Base-by-base conservation (phyloP, 306 rosid species). In the Vigna hirtella region DNA sequence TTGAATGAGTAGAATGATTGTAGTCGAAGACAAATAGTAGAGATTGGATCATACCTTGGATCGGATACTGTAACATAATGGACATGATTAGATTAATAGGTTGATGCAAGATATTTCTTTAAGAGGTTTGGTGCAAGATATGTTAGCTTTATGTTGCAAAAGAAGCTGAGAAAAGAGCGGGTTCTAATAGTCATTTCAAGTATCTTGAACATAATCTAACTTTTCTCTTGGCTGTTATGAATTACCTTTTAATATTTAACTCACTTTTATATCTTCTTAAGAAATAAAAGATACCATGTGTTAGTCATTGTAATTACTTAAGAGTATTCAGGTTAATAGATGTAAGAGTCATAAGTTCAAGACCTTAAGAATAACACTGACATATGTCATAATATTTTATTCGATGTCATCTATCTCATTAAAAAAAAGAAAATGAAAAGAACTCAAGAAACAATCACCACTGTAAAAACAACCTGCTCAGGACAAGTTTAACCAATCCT, bases 31-130 rank as follows among this genome's bases (percentile, higher is more conserved):
- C 28, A 26, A 26, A 26, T 26, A 26, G 34, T 42, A 43, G 52
- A 55, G 18, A 36, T 42, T 66, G 32, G 38, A 45, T 45, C 62
- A 26, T 47, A 45, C 16, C 34, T 28, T 30, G 20, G 75, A 65
- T 28, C 18, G 34, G 75, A 65, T 52, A 51, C 52, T 24, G 66
- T 26, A 72, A 32, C 72, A 62, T 10, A 7, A 51, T 73, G 69
- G 34, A 49, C 56, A 45, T 17, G 53, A 14, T 65, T 28, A 14
- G 18, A 80, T 45, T 51, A 13, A 20, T 42, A 17, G 53, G 53
- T 70, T 79, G 66, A 52, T 47, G 24, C 62, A 38, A 57, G 34
- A 38, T 6, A 2, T 38, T 38, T 38, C 1, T 38, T 7, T 38
- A 38, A 4, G 43, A 38, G 43, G 43, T 7, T 70, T 79, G 66